These are phyloP conservation scores for Penicillium goetzii DNA, from an alignment of 495 filamentous ascomycete species.

Conservation along the genomic window DNA sequence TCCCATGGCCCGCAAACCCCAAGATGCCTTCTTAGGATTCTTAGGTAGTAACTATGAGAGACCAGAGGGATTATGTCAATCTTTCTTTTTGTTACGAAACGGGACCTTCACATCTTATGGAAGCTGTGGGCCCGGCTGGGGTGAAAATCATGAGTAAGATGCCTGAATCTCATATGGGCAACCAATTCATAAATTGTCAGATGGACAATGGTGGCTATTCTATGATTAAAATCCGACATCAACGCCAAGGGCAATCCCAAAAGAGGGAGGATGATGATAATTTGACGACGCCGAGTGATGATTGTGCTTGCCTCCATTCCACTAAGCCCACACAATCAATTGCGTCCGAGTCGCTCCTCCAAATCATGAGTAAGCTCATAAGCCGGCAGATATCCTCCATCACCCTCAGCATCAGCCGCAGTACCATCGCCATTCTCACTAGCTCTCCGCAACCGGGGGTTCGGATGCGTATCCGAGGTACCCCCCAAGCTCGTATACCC, in stretches of 20 bases:
- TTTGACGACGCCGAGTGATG: conserved; percentile 9
- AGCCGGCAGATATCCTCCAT: conserved; percentile 69
- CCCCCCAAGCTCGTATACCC: conserved; percentile 89
- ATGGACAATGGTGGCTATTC: background rate
- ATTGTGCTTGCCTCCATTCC: conserved; percentile 7
- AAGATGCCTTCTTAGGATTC: background rate
- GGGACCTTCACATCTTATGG: background rate
- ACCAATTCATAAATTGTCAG: background rate
- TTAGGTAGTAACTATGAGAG: no score
- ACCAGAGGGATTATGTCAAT: no score
- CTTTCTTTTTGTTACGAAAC: background rate
- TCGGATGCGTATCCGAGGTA: conserved; percentile 86
- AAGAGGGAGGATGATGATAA: background rate
- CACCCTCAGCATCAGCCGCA: background rate
- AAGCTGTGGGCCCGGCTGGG: background rate
- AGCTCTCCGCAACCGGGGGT: conserved; percentile 67
- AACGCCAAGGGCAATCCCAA: background rate
- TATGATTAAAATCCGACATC: background rate
- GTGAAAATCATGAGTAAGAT: background rate
- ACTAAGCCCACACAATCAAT: conserved; percentile 39
- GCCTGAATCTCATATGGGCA: background rate
- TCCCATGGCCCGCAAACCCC: background rate
- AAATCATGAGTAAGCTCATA: conserved; percentile 84
- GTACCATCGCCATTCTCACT: conserved; percentile 23
- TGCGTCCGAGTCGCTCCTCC: conserved; percentile 83